Conservation (phyloP, 2,329 filamentous ascomycete species). For the Fusarium oxysporum region DNA sequence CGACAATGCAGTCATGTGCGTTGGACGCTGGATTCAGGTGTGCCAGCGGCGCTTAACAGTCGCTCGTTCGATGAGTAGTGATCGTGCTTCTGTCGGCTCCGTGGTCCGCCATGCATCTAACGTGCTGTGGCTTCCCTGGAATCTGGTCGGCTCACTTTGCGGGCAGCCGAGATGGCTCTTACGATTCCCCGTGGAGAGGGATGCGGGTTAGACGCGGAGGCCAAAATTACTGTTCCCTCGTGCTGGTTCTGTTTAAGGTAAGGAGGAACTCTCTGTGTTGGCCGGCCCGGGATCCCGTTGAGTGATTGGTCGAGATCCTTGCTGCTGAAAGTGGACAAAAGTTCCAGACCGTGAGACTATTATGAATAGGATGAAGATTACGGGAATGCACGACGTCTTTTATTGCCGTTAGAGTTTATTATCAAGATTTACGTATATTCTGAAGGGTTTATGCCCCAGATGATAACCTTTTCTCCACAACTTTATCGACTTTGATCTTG, state of each 20-base stretch:
- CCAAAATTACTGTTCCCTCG: conserved; percentile 3
- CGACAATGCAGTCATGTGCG: conserved; percentile 2
- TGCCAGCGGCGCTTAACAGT: conserved; percentile 10
- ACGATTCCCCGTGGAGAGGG: not conserved
- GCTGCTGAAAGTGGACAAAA: conserved; percentile 1
- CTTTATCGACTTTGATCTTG: not conserved
- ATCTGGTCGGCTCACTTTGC: conserved; percentile 8
- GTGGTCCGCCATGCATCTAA: conserved; percentile 16
- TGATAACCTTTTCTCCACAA: not conserved
- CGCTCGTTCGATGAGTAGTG: not conserved
- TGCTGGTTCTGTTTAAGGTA: not conserved
- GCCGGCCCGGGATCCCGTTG: conserved; percentile 32
- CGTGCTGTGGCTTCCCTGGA: not conserved
- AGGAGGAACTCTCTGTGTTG: not conserved
- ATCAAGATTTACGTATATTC: not conserved
- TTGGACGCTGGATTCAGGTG: not conserved
- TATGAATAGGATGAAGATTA: not conserved
- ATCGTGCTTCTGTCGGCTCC: conserved; percentile 21
- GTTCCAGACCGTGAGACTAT: not conserved
- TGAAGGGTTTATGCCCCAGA: not conserved
- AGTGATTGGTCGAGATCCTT: conserved; percentile 21
- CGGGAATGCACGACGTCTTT: too few species aligned
- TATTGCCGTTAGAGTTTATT: not conserved
- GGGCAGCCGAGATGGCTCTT: conserved; percentile 17
- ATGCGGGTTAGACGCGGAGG: conserved; percentile 10